Evolutionary conservation across 2,329 filamentous ascomycete species (phyloP), one percentile per base, ranked within the genome.

Genomic region (Scedosporium dehoogii): DNA sequence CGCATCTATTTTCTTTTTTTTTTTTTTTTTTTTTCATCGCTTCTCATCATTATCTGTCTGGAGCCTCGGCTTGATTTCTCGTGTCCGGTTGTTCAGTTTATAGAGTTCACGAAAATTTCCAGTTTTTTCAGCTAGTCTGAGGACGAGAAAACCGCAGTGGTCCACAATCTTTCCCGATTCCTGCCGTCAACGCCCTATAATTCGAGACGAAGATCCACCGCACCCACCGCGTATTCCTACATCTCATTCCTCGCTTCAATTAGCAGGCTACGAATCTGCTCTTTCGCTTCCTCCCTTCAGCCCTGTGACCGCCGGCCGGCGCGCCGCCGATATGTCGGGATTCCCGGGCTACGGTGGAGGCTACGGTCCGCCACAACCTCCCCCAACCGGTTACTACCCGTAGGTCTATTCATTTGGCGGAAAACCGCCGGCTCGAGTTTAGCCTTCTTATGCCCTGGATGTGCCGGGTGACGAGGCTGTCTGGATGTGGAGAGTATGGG

Each of bases 361-460:
- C 10, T 60, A 60, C 42, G 59, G 59, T 27, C 59, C 59, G n/a
- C 59, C 59, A 21, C 41, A 60, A 21, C 59, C 59, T 33, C 33
- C 27, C 18, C 42, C 59, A 29, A 42, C 42, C 10, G 42, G 42
- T 23, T 48, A 60, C 33, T 60, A 60, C 41, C 59, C 41, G 59
- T 60, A 60, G 6, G 59, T 60, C 6, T 14, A 44, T 23, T n/a
- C 10, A 16, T 44, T 23, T 9, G 4, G 48, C 14, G n/a, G 44
- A 46, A 16, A 58, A n/a, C 51, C 51, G 12, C 51, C 21, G 51
- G 51, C n/a, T 46, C 42, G 3, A 16, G 14, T 46, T 14, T 18
- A 33, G 6, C 29, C 29, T 33, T 33, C 29, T 33, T 6, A 33
- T 33, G 6, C 29, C 7, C 29, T 33, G 29, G 29, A 33, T 33